Evolutionary conservation across 2,329 filamentous ascomycete species (phyloP).

Genomic region (Talaromyces sp.): DNA sequence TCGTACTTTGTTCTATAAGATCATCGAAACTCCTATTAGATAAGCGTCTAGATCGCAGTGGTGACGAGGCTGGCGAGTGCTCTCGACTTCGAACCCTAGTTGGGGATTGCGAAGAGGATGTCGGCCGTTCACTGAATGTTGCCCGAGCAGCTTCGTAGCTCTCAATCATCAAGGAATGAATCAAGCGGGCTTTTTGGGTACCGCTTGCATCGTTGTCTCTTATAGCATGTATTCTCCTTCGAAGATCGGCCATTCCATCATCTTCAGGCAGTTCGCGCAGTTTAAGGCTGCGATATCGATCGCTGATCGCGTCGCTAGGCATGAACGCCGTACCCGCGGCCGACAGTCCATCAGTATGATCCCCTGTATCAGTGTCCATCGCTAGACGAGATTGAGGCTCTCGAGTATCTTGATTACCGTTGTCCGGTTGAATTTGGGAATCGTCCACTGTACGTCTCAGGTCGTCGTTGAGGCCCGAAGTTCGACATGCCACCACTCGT

Average conservation of each 20-base stretch:
- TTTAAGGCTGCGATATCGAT: slow-evolving; percentile 4
- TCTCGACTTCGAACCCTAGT: slow-evolving; percentile 27
- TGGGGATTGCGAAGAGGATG: slow-evolving; percentile 24
- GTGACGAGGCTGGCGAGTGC: slow-evolving; percentile 25
- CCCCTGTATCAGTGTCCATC: not conserved
- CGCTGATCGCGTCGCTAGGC: not conserved
- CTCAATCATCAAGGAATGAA: slow-evolving; percentile 69
- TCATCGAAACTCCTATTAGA: slow-evolving; percentile 29
- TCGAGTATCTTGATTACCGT: not conserved
- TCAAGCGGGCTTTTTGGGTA: slow-evolving; percentile 65
- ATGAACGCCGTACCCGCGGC: not conserved
- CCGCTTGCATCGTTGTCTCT: slow-evolving; percentile 59
- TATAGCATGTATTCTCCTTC: slow-evolving; percentile 66
- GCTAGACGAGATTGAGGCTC: not conserved
- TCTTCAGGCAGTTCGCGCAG: slow-evolving; percentile 61
- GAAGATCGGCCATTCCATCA: slow-evolving; percentile 70
- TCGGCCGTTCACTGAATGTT: slow-evolving; percentile 23
- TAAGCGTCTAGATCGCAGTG: slow-evolving; percentile 30
- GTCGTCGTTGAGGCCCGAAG: slow-evolving; percentile 9
- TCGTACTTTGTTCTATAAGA: slow-evolving; percentile 27
- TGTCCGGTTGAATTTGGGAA: not conserved
- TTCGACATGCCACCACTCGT: slow-evolving; percentile 8
- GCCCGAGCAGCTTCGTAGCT: slow-evolving; percentile 55
- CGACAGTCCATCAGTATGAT: not conserved
- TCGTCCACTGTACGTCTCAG: slow-evolving; percentile 10